A percentile compares a stretch with the other conserved stretches of the same genome.
Conservation (phyloP, 768 basidiomycete genomes). For the Hygrocybe punicea region DNA sequence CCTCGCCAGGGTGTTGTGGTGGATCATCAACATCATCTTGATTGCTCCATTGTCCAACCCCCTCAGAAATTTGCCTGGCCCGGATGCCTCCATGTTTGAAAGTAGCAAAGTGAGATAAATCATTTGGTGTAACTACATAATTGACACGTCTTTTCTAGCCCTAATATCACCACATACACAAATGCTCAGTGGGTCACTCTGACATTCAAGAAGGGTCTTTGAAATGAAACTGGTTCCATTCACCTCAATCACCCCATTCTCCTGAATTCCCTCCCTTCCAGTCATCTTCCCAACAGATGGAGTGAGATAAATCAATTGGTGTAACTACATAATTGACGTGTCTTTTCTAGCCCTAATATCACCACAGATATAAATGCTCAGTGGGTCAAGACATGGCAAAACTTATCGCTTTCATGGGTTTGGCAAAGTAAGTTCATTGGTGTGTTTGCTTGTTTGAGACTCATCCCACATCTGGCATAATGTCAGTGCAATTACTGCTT, state of each 20-base stretch:
- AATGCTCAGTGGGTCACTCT: no score
- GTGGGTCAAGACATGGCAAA: slow-evolving; percentile 47
- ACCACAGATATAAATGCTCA: slow-evolving; percentile 40
- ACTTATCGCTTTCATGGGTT: slow-evolving; percentile 56
- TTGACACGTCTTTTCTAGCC: background rate
- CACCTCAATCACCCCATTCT: no score
- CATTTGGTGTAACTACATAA: background rate
- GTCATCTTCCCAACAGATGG: no score
- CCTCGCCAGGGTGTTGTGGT: slow-evolving; percentile 35
- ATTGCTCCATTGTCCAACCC: slow-evolving; percentile 50
- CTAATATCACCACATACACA: no score
- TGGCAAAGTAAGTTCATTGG: slow-evolving; percentile 38
- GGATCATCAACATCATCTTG: slow-evolving; percentile 45
- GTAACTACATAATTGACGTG: no score
- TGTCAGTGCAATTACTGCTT: slow-evolving; percentile 51
- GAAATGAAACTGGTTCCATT: no score
- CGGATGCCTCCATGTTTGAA: slow-evolving; percentile 41
- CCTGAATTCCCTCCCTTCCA: no score
- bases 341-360: slow-evolving; percentile 40
- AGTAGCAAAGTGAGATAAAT: slow-evolving; percentile 40
- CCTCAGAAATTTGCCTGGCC: slow-evolving; percentile 47
- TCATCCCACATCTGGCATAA: background rate
- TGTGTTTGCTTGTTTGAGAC: background rate
- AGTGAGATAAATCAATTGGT: no score
- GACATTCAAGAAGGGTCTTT: no score